Conservation (phyloP, 192 early-diverging fungal genomes). For the Coemansia sp. region DNA sequence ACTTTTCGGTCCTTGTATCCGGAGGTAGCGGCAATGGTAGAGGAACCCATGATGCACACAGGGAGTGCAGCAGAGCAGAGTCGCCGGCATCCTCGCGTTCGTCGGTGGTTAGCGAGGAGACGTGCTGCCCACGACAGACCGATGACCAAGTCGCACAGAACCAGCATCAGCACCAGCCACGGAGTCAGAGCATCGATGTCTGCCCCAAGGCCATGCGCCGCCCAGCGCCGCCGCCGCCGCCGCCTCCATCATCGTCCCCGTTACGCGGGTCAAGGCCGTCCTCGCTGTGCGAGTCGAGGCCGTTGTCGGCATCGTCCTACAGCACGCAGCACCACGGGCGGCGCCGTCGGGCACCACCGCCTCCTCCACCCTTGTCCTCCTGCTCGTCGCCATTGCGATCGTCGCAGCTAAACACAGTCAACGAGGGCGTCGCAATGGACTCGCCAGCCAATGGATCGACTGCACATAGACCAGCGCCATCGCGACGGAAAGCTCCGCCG, state of each 20-base stretch:
- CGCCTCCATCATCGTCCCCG: not conserved
- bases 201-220: slow-evolving; percentile 13
- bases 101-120: slow-evolving; percentile 47
- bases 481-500: slow-evolving; percentile 32
- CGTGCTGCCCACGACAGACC: slow-evolving; percentile 21
- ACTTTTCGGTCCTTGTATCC: not conserved
- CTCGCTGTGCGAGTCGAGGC: not conserved
- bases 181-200: not conserved
- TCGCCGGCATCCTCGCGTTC: slow-evolving; percentile 43
- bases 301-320: not conserved
- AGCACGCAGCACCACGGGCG: not conserved
- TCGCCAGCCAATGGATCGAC: slow-evolving; percentile 5
- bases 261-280: not conserved
- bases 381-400: not conserved
- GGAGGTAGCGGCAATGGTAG: slow-evolving; percentile 5
- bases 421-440: not conserved
- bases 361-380: slow-evolving; percentile 16
- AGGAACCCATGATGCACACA: not conserved
- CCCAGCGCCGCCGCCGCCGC: slow-evolving; percentile 28
- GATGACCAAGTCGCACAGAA: slow-evolving; percentile 3
- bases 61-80: slow-evolving; percentile 11
- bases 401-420: slow-evolving; percentile 2
- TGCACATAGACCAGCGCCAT: not conserved
- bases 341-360: slow-evolving; percentile 39
- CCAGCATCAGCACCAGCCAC: not conserved